A percentile compares a stretch with the other conserved stretches of the same genome.
Conservation (phyloP, 768 basidiomycete genomes). For the Leucosporidium creatinivorum region DNA sequence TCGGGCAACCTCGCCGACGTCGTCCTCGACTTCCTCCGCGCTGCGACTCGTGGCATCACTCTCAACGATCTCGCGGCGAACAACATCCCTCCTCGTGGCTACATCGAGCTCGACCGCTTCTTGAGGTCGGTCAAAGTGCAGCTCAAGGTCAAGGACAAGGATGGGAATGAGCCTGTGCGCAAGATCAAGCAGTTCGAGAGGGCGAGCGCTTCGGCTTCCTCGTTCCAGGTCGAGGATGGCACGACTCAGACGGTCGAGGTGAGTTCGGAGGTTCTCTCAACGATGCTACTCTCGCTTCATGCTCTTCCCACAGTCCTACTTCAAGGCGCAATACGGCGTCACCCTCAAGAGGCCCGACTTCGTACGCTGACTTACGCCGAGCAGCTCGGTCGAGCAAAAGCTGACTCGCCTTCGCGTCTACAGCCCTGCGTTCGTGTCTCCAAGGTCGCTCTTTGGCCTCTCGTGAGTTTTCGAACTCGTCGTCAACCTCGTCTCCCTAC, state of each 20-base stretch:
- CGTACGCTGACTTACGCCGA: not conserved
- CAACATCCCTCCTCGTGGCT: not conserved
- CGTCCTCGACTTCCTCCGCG: constrained; percentile 15
- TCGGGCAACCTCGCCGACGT: constrained; percentile 25
- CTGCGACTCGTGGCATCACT: not conserved
- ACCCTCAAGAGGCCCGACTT: constrained; percentile 16
- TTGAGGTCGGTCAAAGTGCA: constrained; percentile 9
- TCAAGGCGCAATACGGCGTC: constrained; percentile 13
- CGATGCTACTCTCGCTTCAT: no score
- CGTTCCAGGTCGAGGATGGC: constrained; percentile 14
- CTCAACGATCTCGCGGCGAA: constrained; percentile 2
- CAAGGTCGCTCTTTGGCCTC: constrained; percentile 13
- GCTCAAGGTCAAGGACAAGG: constrained; percentile 13
- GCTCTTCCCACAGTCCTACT: constrained; percentile 23
- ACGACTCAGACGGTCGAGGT: not conserved
- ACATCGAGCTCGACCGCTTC: constrained; percentile 8
- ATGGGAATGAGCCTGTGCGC: not conserved
- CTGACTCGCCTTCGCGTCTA: not conserved
- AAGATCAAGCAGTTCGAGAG: constrained; percentile 3
- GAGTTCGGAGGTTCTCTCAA: not conserved
- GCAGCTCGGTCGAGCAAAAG: not conserved
- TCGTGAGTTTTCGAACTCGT: not conserved
- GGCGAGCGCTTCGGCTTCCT: not conserved
- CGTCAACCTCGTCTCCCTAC: not conserved
- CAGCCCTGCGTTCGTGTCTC: constrained; percentile 25